Evolutionary conservation across 2,329 filamentous ascomycete genomes (phyloP).

Genomic region (Beauveria pseudobassiana): DNA sequence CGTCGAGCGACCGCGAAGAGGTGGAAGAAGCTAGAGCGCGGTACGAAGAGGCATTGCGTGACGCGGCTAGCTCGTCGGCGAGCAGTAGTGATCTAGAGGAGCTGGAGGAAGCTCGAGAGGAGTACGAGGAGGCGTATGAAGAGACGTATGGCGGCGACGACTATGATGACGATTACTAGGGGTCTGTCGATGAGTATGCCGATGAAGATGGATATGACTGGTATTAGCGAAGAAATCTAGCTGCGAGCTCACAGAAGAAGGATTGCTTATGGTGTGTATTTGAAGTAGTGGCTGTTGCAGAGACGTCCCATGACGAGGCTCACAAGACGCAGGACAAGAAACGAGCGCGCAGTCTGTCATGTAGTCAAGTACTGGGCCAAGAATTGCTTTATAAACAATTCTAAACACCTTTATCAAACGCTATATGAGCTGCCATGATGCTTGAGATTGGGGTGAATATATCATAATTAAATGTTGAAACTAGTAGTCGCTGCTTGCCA

Average conservation of each 20-base stretch:
- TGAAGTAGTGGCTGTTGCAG: background rate
- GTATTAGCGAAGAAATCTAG: background rate
- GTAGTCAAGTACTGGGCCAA: no score
- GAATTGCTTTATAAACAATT: no score
- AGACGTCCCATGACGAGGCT: no score
- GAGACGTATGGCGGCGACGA: conserved; percentile 29
- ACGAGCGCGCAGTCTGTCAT: no score
- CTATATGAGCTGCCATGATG: background rate
- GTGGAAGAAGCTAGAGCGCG: conserved; percentile 34
- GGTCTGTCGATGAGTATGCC: no score
- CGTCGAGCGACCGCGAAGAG: conserved; percentile 34
- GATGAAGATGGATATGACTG: background rate
- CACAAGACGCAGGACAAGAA: no score
- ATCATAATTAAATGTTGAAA: conserved; percentile 6
- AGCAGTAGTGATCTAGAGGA: conserved; percentile 46
- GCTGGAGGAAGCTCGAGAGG: conserved; percentile 43
- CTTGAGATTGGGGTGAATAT: background rate
- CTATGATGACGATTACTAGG: background rate
- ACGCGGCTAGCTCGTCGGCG: conserved; percentile 32
- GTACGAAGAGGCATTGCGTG: conserved; percentile 36
- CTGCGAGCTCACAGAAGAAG: background rate
- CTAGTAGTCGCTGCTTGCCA: background rate
- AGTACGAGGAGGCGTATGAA: conserved; percentile 43
- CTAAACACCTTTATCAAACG: no score
- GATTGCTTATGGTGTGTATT: background rate